Conservation (phyloP, 352 stramenopile species). For the Phytophthora vignae region DNA sequence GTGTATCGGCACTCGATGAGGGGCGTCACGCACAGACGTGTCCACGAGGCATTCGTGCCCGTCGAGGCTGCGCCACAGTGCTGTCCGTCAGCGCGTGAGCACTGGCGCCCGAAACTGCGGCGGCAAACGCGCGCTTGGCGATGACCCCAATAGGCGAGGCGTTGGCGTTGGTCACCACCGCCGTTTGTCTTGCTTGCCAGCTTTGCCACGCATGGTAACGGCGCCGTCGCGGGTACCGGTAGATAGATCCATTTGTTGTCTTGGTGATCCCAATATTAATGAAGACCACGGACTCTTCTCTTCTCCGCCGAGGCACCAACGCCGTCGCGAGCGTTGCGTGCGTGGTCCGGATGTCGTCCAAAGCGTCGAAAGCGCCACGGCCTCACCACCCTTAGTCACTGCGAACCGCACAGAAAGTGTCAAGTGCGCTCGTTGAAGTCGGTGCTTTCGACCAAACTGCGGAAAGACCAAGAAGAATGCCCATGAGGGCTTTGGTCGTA, state of each 20-base stretch:
- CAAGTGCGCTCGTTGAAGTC: not conserved
- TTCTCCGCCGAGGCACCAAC: slow-evolving; percentile 26
- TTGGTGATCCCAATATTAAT: slow-evolving; percentile 5
- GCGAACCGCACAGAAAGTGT: not conserved
- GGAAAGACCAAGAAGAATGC: not conserved
- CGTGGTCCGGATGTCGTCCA: slow-evolving; percentile 27
- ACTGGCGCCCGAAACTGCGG: not conserved
- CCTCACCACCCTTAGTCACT: not conserved
- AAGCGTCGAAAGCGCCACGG: slow-evolving; percentile 22
- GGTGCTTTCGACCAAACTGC: slow-evolving; percentile 1
- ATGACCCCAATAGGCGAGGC: not conserved
- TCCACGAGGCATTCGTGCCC: not conserved
- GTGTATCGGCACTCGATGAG: not conserved
- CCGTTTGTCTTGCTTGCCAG: not conserved
- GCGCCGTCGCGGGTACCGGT: not conserved
- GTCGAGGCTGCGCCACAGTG: not conserved
- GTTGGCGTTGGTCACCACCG: too few species aligned
- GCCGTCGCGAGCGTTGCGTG: slow-evolving; percentile 27
- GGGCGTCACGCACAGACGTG: slow-evolving; percentile 3
- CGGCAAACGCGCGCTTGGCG: not conserved
- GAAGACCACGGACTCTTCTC: not conserved
- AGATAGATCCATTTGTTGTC: slow-evolving; percentile 1
- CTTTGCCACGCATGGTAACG: slow-evolving; percentile 1
- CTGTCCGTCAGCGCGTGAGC: not conserved
- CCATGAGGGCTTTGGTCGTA: not conserved